Evolutionary conservation across 2,329 filamentous ascomycete species (phyloP).

Genomic region (Penicillium sp.): DNA sequence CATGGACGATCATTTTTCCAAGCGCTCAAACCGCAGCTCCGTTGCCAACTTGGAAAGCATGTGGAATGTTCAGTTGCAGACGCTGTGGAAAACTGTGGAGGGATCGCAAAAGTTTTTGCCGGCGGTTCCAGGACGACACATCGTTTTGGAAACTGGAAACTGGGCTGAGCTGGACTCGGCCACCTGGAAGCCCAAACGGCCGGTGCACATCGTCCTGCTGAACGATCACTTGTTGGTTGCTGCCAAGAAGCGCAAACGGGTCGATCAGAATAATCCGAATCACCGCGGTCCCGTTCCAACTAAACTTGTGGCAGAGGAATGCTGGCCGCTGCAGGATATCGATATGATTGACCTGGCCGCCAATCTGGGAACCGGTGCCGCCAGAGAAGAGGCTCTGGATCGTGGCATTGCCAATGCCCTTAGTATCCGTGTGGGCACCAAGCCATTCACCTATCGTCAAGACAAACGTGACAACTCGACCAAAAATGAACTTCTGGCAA

Average conservation of each 20-base stretch:
- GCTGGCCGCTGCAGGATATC: slow-evolving; percentile 90
- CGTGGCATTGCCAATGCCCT: slow-evolving; percentile 74
- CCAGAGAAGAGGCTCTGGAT: slow-evolving; percentile 49
- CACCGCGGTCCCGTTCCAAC: slow-evolving; percentile 51
- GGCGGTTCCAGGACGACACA: slow-evolving; percentile 84
- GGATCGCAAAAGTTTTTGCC: slow-evolving; percentile 96
- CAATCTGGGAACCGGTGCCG: slow-evolving; percentile 38
- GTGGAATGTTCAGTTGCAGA: slow-evolving; percentile 67
- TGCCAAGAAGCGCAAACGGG: slow-evolving; percentile 85
- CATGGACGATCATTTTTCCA: slow-evolving; percentile 51
- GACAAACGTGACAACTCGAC: slow-evolving; percentile 75
- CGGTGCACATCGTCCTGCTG: slow-evolving; percentile 86
- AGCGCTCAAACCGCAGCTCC: slow-evolving; percentile 79
- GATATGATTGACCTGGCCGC: slow-evolving; percentile 82
- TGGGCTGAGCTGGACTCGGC: slow-evolving; percentile 98
- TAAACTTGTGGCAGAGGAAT: slow-evolving; percentile 88
- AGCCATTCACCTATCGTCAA: slow-evolving; percentile 92
- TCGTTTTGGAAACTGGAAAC: slow-evolving; percentile 84
- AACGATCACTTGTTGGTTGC: slow-evolving; percentile 94
- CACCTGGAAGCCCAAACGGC: slow-evolving; percentile 87
- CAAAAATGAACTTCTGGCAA: slow-evolving; percentile 77
- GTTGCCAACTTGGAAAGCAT: slow-evolving; percentile 71
- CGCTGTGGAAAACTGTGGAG: slow-evolving; percentile 95
- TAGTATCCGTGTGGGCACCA: slow-evolving; percentile 82
- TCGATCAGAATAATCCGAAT: slow-evolving; percentile 58